Base-by-base conservation (phyloP, 768 basidiomycete genomes). In the Xanthoconium purpureum region DNA sequence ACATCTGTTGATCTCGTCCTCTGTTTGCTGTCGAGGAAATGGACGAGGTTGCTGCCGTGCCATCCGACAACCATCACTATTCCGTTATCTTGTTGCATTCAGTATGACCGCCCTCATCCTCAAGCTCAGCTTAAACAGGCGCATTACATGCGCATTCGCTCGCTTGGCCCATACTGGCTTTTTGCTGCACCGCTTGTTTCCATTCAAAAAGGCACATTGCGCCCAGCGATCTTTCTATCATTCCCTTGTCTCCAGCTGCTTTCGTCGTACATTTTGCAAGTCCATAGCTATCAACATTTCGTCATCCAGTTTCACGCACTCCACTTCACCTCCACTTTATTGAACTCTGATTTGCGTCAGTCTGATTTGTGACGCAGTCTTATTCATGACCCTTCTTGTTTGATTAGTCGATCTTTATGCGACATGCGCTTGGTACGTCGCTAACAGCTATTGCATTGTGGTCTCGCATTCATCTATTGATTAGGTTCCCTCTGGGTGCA, bases 401-500 rank as follows among this genome's bases (percentile, higher is more conserved):
- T 55, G 24, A 47, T 48, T 53, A 55, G 47, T 43, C 43, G 39
- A 47, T 49, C 36, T 2, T 44, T 43, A 11, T 45, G 50, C 20
- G 40, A 35, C 24, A 55, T 42, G 43, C 46, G 30, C 39, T 17
- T n/a, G 55, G 63, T 65, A 50, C 38, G 63, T 58, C 43, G 33
- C 14, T 28, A 6, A 47, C 13, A 42, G 13, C 24, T 49, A 15
- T 20, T 7, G 24, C 1, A 2, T n/a, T n/a, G 5, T 35, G 17
- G 20, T 29, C 40, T 47, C 6, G 32, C 40, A 49, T n/a, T 67
- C 51, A 61, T 50, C n/a, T 44, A 20, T 28, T 18, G 2, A 36
- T 30, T 17, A 57, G 55, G 52, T 30, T 15, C 45, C 10, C 29
- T 35, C 12, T 35, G 33, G 5, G 35, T 14, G 18, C 36, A 11